Evolutionary conservation across 768 basidiomycete genomes (phyloP), one percentile per base, ranked within the genome.

Genomic region (Trametes punicea): DNA sequence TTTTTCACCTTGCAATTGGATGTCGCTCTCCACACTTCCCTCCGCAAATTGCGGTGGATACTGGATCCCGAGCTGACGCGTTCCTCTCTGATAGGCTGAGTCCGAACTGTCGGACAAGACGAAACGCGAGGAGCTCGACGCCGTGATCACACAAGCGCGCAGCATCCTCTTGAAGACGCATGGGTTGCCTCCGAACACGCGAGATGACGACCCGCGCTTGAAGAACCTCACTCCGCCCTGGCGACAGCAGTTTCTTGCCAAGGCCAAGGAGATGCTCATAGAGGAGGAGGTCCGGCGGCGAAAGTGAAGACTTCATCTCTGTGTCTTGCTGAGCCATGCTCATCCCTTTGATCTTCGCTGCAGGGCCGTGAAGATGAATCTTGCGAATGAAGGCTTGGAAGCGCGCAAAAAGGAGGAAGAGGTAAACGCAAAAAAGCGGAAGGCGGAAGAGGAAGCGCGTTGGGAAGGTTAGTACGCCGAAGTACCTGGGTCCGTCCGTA

Each of bases 331-430:
- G 15, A 7, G 2, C 25, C 18, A 4, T 27, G 13, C 40, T 52
- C 34, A 62, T 57, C 27, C 23, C 31, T 36, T 38, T 57, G 7
- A 34, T 29, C n/a, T 31, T 3, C 61, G n/a, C n/a, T n/a, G n/a
- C n/a, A 93, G 91, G 66, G 90, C 92, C 1, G 73, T 93, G 64
- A 93, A 93, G 76, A 84, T 93, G 84, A 92, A 92, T 67, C 71
- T 94, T 52, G 92, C 92, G 7, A 94, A 94, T 63, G 92, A 94
- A 70, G 93, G 93, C 3, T 74, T 94, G 4, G 93, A 96, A 67
- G 94, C 94, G n/a, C 80, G 86, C 64, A 90, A 88, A 77, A 93
- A 92, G 68, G 93, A 97, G 49, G 91, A 93, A 55, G 94, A 94
- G 62, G 78, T 88, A 10, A 72, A 77, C 21, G 65, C 82, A 31